Percentiles rank a stretch among this genome's conserved stretches.
phyloP scores from a whole-genome alignment of 169 alveolate species.

The Cryptosporidium parvum region DNA sequence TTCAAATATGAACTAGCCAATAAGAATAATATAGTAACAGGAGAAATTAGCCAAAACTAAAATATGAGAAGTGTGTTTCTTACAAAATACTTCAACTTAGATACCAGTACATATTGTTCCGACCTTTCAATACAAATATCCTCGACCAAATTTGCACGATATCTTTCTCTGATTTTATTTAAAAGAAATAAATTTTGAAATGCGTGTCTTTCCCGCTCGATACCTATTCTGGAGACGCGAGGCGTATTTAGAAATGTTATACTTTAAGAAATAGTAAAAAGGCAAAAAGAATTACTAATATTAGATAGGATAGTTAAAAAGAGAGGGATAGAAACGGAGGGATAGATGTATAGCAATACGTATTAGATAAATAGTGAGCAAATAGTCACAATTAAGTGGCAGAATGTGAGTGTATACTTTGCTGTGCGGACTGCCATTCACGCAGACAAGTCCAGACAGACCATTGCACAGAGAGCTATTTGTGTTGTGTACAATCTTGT shows the following conservation, averaged over 20 bases:
- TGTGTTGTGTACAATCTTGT: conserved; percentile 74
- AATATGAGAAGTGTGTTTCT: not conserved
- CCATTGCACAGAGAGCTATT: conserved; percentile 76
- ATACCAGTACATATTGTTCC: not conserved
- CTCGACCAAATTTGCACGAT: not conserved
- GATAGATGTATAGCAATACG: conserved; percentile 57
- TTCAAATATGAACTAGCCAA: not conserved
- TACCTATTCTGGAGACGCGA: conserved; percentile 15
- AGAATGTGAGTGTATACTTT: conserved; percentile 75
- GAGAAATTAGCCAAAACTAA: too few species aligned
- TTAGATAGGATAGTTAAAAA: conserved; percentile 40
- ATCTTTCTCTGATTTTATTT: not conserved
- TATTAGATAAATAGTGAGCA: conserved; percentile 61
- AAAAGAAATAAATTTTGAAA: not conserved
- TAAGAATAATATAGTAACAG: too few species aligned
- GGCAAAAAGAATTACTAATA: conserved; percentile 17
- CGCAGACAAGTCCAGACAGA: conserved; percentile 78
- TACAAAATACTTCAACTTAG: not conserved
- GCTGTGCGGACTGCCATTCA: conserved; percentile 77
- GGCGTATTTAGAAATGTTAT: not conserved
- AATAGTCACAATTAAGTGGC: conserved; percentile 71
- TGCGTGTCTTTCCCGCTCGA: conserved; percentile 50
- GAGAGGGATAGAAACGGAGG: conserved; percentile 74
- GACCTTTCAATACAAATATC: not conserved
- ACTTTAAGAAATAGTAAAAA: not conserved